Evolutionary conservation across 352 stramenopile species (phyloP).

Genomic region (Phytophthora rubi): DNA sequence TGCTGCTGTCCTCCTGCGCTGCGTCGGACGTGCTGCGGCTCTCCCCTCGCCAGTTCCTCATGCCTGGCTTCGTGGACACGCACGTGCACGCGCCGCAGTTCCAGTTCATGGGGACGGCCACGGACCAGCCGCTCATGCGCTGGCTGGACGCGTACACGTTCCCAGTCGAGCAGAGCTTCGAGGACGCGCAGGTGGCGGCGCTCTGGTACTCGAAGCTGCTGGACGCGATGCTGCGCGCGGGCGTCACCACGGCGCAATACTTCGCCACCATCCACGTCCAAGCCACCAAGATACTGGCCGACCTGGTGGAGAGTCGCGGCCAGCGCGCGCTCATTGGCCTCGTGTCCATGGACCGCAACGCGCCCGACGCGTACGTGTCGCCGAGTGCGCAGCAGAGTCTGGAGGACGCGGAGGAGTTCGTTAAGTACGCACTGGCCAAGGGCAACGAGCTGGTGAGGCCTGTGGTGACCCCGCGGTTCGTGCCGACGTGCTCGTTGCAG

Average conservation of each 20-base stretch:
- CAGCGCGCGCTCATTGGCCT: conserved; percentile 90
- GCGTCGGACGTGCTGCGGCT: conserved; percentile 28
- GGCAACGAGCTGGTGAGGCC: conserved; percentile 66
- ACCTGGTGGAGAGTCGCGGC: conserved; percentile 65
- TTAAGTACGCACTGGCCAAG: conserved; percentile 65
- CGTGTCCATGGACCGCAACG: conserved; percentile 93
- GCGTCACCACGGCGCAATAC: conserved; percentile 91
- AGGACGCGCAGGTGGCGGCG: conserved; percentile 51
- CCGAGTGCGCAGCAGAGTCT: conserved; percentile 47
- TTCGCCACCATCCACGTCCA: conserved; percentile 90
- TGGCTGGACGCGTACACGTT: conserved; percentile 94
- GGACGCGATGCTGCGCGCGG: conserved; percentile 69
- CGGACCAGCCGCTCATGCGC: conserved; percentile 89
- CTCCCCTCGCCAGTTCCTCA: conserved; percentile 60
- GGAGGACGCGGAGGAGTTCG: conserved; percentile 73
- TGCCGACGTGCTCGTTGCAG: conserved; percentile 86
- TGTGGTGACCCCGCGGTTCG: conserved; percentile 90
- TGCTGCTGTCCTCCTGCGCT: neutral
- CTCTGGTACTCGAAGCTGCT: conserved; percentile 82
- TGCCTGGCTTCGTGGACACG: conserved; percentile 92
- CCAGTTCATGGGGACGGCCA: conserved; percentile 87
- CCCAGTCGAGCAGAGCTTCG: conserved; percentile 80
- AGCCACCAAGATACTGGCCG: conserved; percentile 76
- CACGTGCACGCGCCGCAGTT: conserved; percentile 94
- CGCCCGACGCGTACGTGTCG: conserved; percentile 77